Evolutionary conservation across 169 alveolate species (phyloP).

Genomic region (Cryptosporidium ryanae): DNA sequence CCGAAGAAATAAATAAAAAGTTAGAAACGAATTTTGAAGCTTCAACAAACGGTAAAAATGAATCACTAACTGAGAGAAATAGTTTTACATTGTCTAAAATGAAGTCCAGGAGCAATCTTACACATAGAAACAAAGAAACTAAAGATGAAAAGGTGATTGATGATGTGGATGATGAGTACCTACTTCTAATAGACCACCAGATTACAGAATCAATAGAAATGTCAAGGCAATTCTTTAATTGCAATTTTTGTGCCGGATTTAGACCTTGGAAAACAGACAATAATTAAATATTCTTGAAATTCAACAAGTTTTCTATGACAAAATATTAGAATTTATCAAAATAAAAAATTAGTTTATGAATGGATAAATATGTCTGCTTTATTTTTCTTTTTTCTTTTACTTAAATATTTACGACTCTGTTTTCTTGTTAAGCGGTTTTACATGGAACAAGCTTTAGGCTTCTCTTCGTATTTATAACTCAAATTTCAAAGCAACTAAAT

Average conservation of each 20-base stretch:
- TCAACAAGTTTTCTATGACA: too few relatives aligned
- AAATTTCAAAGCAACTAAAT: too few relatives aligned
- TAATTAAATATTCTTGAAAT: neutral
- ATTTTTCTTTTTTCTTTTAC: too few relatives aligned
- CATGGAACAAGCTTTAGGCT: too few relatives aligned
- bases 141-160: neutral
- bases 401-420: too few relatives aligned
- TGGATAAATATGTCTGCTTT: neutral
- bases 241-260: neutral
- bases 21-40: too few relatives aligned
- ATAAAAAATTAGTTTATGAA: neutral
- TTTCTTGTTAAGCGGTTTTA: too few relatives aligned
- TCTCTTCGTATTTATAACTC: too few relatives aligned
- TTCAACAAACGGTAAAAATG: too few relatives aligned
- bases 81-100: neutral
- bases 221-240: conserved; percentile 25
- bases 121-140: neutral
- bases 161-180: conserved; percentile 21
- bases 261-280: conserved; percentile 52
- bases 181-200: conserved; percentile 2
- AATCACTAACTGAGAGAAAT: too few relatives aligned
- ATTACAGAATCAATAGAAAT: conserved; percentile 33
- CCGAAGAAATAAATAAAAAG: neutral
- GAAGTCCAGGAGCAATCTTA: neutral
- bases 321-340: too few relatives aligned